Conservation (phyloP, 768 basidiomycete species). For the Cystobasidiopsis lactophilus region DNA sequence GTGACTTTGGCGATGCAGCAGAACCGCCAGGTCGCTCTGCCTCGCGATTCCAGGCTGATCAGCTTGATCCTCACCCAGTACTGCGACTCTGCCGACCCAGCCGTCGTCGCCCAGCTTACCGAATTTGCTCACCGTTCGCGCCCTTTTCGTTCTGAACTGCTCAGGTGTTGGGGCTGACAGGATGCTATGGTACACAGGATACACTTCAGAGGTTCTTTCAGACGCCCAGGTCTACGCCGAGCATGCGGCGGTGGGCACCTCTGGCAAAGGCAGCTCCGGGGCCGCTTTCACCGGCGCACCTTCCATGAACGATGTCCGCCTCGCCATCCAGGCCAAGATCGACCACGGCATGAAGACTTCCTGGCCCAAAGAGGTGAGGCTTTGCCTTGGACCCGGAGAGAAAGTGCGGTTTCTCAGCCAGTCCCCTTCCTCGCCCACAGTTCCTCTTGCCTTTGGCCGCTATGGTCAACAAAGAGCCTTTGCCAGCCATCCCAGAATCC, state of each 20-base stretch:
- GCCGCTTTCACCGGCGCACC: constrained; percentile 3
- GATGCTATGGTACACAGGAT: constrained; percentile 22
- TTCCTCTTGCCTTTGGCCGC: constrained; percentile 27
- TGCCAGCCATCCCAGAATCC: constrained; percentile 27
- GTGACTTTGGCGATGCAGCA: neutral
- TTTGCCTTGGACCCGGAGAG: neutral
- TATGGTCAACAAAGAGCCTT: constrained; percentile 26
- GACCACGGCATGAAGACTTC: constrained; percentile 25
- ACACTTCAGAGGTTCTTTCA: constrained; percentile 27
- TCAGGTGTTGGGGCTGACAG: no score
- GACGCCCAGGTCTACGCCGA: constrained; percentile 26
- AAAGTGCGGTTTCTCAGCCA: neutral
- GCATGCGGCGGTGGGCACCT: constrained; percentile 25
- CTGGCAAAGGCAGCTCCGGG: constrained; percentile 15
- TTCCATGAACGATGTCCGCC: constrained; percentile 24
- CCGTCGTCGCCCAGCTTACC: constrained; percentile 28
- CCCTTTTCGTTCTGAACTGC: neutral
- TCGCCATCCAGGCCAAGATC: constrained; percentile 27
- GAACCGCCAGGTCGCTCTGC: constrained; percentile 16
- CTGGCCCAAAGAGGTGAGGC: constrained; percentile 27
- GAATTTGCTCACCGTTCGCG: constrained; percentile 28
- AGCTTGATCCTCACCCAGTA: constrained; percentile 28
- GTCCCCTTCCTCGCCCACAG: constrained; percentile 14
- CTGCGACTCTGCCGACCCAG: constrained; percentile 27
- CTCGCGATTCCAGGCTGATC: constrained; percentile 27